Base-by-base conservation (phyloP, 495 filamentous ascomycete genomes). In the Annulohypoxylon maeteangense region DNA sequence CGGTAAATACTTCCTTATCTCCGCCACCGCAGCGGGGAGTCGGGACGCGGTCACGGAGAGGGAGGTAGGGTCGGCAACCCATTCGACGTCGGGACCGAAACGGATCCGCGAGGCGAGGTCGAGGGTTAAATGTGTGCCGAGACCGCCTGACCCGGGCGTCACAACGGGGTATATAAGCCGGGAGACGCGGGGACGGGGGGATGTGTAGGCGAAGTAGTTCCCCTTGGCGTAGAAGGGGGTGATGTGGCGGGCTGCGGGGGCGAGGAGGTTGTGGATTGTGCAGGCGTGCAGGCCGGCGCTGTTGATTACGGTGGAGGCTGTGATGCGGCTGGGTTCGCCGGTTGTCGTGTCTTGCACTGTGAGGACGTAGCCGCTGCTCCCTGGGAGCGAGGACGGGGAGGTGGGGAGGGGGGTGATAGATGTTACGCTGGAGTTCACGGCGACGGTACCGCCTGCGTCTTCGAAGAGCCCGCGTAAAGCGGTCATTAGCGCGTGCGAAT, bases 11-110 rank as follows among this genome's bases (percentile, higher is more conserved):
- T 86, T 83, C 73, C 85, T 80, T 55, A 99, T 97, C 78, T 91
- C 92, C 14, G 82, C 80, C 0, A 95, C 73, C 0, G 95, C 93
- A 57, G 87, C 82, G n/a, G 78, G 68, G 56, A 97, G 79, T 2
- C 91, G 81, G n/a, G 81, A 80, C 42, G 81, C 78, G 68, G 83
- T 87, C 18, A 87, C 82, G 4, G 67, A 63, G 2, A 89, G 62
- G 22, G 81, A 77, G 7, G 54, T 7, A 0, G 82, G 72, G 0
- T 74, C 72, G 38, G 87, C 85, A 0, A 96, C 89, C 95, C 96
- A 98, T 78, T 98, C 94, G 11, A 98, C 92, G 74, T 99, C 95
- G 0, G 95, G 95, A 0, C 95, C 95, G 76, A 99, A 99, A 36
- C 94, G 90, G 27, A 98, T 86, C 0, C 92, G 87, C 0, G 94